phyloP scores from a whole-genome alignment of 148 eudicot genomes.

The Camellia sinensis region DNA sequence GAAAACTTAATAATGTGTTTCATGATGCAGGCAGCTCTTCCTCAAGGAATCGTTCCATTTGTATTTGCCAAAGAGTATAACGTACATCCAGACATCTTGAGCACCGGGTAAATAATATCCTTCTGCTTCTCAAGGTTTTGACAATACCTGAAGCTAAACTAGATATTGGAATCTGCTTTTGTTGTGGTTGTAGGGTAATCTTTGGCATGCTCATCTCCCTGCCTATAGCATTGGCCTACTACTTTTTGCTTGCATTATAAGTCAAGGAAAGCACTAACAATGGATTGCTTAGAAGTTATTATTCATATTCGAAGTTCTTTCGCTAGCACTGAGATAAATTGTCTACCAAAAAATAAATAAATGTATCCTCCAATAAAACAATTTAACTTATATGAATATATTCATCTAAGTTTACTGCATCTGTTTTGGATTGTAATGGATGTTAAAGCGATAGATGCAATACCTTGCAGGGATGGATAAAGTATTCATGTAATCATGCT shows the following conservation, averaged over 20 bases:
- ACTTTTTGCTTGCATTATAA: slow-evolving; percentile 36
- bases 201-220: slow-evolving; percentile 42
- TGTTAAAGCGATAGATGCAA: not conserved
- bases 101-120: slow-evolving; percentile 41
- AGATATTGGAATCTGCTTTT: not conserved
- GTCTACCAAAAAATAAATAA: not conserved
- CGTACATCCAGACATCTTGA: slow-evolving; percentile 37
- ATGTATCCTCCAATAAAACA: not conserved
- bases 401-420: not conserved
- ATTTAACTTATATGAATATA: not conserved
- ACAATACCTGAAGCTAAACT: not conserved
- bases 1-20: not conserved
- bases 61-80: slow-evolving; percentile 49
- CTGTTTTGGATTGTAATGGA: not conserved
- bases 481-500: not conserved
- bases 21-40: slow-evolving; percentile 46
- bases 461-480: not conserved
- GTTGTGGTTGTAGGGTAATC: slow-evolving; percentile 31
- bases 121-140: not conserved
- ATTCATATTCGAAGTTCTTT: not conserved
- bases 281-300: not conserved
- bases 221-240: slow-evolving; percentile 45
- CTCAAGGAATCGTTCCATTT: slow-evolving; percentile 53
- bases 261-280: not conserved
- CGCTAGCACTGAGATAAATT: not conserved